Conservation (phyloP, 2,329 filamentous ascomycete species). For the Pseudocercospora cruenta region DNA sequence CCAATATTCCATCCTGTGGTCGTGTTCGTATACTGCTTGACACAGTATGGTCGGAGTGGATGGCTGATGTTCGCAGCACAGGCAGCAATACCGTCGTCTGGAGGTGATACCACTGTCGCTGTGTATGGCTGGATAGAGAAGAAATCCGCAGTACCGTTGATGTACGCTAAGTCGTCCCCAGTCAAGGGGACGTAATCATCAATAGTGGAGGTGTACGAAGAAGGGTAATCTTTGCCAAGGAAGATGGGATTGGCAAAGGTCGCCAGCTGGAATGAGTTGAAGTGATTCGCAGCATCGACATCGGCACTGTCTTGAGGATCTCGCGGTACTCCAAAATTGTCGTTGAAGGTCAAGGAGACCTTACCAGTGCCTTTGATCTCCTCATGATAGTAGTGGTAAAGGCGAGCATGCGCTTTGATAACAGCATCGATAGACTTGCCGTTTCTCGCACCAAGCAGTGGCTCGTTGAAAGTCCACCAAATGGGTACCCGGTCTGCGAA, state of each 20-base stretch:
- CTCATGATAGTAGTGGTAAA: conserved; percentile 55
- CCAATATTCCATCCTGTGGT: conserved; percentile 40
- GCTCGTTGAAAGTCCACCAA: conserved; percentile 47
- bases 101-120: conserved; percentile 19
- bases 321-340: conserved; percentile 42
- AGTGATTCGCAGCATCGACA: conserved; percentile 52
- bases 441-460: conserved; percentile 24
- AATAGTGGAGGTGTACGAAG: conserved; percentile 51
- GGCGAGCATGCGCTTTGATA: conserved; percentile 26
- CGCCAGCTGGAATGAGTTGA: conserved; percentile 49
- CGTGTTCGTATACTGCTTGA: conserved; percentile 37
- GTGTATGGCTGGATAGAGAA: conserved; percentile 26
- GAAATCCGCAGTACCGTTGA: conserved; percentile 29
- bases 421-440: conserved; percentile 22
- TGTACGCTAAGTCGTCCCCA: conserved; percentile 47
- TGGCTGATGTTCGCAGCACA: conserved; percentile 41
- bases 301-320: conserved; percentile 45
- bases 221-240: conserved; percentile 57
- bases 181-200: conserved; percentile 52
- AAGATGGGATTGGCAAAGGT: conserved; percentile 58
- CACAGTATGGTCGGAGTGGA: conserved; percentile 33
- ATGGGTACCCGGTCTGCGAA: conserved; percentile 43
- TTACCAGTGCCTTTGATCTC: conserved; percentile 56
- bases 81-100: conserved; percentile 28
- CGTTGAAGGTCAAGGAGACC: conserved; percentile 55